Evolutionary conservation across 78 protist genomes (phyloP), one percentile per base, ranked within the genome.

Genomic region (Dictyostelium capitatum): DNA sequence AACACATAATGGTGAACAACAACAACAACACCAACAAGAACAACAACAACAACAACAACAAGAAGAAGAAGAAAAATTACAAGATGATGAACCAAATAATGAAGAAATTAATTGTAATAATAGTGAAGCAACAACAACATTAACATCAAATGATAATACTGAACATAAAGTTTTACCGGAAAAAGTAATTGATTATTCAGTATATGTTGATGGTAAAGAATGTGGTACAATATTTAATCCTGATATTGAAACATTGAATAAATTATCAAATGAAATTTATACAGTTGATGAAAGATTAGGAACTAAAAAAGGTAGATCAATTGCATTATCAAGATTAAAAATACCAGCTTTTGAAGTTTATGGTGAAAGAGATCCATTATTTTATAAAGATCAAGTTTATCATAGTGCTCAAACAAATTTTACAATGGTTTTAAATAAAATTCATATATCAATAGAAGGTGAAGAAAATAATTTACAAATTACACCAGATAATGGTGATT

Each of bases 331-430:
- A 59, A 59, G 69, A 23, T 59, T 59, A 59, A 59, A 59, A 14
- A 59, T 59, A 23, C 69, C 69, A 0, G 32, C 69, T 20, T 59
- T 59, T 59, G 69, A 59, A 59, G 69, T 59, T 3, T 59, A 59
- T 59, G 69, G 69, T n/a, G 69, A 59, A 59, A 59, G 25, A 14
- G 69, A 59, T 59, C 32, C 25, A 23, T 23, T 59, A 25, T 59
- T 59, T 59, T 59, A 59, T n/a, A 59, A 59, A 30, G 69, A 59
- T 23, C 69, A 59, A 59, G 69, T 59, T 59, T 59, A 59, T 59
- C 69, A 59, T 59, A 59, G 69, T 59, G 69, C 69, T 0, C 69
- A 59, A 59, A 59, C 69, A 10, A 59, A 59, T 59, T 59, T 59
- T 8, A 59, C n/a, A 59, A 23, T 59, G 32, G 69, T 59, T 8